A percentile compares a stretch with the other conserved stretches of the same genome.
Evolutionary conservation across 257 asterid species (phyloP).

Genomic region (Mitragyna speciosa): DNA sequence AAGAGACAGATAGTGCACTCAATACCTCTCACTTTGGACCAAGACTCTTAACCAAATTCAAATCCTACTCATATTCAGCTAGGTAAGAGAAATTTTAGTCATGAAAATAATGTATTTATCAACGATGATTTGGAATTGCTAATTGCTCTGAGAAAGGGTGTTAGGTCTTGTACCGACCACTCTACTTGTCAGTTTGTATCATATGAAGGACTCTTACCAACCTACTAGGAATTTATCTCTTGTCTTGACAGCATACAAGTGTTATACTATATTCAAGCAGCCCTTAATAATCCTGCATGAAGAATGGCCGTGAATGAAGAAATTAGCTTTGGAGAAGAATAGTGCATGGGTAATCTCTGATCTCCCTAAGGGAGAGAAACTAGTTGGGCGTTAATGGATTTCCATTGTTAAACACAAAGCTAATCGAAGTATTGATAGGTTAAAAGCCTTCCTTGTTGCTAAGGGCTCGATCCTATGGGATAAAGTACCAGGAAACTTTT

Average conservation of each 20-base stretch:
- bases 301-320: no score
- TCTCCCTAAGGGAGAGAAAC: not conserved
- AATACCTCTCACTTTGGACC: no score
- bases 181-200: not conserved
- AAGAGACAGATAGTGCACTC: no score
- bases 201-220: not conserved
- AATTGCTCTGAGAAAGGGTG: constrained; percentile 11
- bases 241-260: not conserved
- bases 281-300: not conserved
- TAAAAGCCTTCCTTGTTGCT: not conserved
- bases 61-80: not conserved
- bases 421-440: constrained; percentile 1
- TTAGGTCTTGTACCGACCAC: not conserved
- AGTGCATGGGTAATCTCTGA: not conserved
- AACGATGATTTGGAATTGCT: constrained; percentile 1
- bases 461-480: constrained; percentile 8
- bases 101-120: not conserved
- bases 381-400: not conserved
- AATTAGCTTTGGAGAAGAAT: not conserved
- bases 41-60: no score
- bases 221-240: no score
- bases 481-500: no score
- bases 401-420: not conserved
- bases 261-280: not conserved
- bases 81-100: not conserved